These are phyloP conservation scores for Tagetes patula DNA, from an alignment of 129 eudicot genomes.

Conservation along the genomic window DNA sequence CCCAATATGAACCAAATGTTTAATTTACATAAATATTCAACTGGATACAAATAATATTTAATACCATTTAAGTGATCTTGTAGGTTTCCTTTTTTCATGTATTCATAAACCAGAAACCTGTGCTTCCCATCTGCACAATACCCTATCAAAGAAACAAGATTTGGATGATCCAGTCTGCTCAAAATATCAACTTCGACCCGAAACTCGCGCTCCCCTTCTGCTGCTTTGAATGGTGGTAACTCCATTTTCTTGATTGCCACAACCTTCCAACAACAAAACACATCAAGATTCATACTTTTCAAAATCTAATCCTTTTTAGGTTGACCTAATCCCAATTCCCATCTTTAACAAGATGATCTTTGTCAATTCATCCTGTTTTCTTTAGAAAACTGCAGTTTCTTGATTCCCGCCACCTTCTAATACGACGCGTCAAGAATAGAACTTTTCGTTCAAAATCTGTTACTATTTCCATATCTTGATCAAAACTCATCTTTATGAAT, in stretches of 20 bases:
- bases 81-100: constrained; percentile 91
- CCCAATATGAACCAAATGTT: neutral
- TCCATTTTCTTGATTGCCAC: constrained; percentile 99
- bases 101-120: constrained; percentile 92
- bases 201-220: constrained; percentile 97
- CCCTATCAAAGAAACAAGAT: constrained; percentile 88
- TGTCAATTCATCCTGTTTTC: neutral
- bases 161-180: constrained; percentile 96
- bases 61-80: constrained; percentile 90
- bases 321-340: neutral
- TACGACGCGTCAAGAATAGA: constrained; percentile 17
- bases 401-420: constrained; percentile 74
- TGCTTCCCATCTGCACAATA: constrained; percentile 98
- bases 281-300: constrained; percentile 13
- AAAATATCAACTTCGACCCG: constrained; percentile 97
- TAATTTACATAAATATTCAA: too few species aligned
- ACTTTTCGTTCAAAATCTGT: constrained; percentile 7
- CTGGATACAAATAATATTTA: neutral
- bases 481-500: neutral
- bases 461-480: constrained; percentile 1
- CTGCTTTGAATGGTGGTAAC: constrained; percentile 73
- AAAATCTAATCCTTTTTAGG: constrained; percentile 12
- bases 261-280: constrained; percentile 42
- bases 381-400: constrained; percentile 62
- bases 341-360: constrained; percentile 3